Evolutionary conservation across 2,329 filamentous ascomycete species (phyloP), one percentile per base, ranked within the genome.

Genomic region (Fusarium anthophilum): DNA sequence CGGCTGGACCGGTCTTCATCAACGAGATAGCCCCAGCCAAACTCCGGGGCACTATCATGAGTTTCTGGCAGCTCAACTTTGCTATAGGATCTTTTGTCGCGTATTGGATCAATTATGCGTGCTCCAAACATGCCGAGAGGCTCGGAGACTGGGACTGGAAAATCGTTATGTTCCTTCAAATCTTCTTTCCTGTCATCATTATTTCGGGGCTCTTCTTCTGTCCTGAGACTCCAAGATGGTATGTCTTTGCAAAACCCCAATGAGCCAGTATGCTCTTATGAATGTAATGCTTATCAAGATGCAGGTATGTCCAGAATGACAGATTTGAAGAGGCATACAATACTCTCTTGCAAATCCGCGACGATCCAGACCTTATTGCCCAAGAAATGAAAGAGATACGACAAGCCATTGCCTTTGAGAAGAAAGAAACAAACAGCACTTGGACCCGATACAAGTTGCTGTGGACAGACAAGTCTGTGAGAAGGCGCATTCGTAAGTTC

Each of bases 71-170:
- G 78, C 85, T 90, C 79, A 90, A 89, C 81, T 91, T 90, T 79
- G 87, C 84, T 1, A 89, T 91, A 39, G 90, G 89, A 20, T 87
- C 85, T 6, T 91, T 91, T 63, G 74, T 80, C 37, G 77, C 77
- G 18, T 81, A 79, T 58, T 81, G 79, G 91, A 88, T 92, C 78
- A 90, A 90, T 77, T 93, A 88, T 74, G 91, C 87, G 10, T 89
- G 88, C 78, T 86, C 86, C 45, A 85, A 89, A 74, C 83, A 91
- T 80, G 82, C 84, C 30, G 74, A 82, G 32, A 82, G 73, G 18
- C 86, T 93, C 8, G 91, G 91, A 28, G 85, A 93, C 72, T 93
- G 91, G 91, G 91, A 93, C 80, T 93, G 91, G 91, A 89, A 87
- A 76, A 88, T 92, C 83, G 90, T 93, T 17, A 88, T 93, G 70